These are phyloP conservation scores for Rhynchosporium agropyri DNA, from an alignment of 2,329 filamentous ascomycete genomes.

Conservation along the genomic window DNA sequence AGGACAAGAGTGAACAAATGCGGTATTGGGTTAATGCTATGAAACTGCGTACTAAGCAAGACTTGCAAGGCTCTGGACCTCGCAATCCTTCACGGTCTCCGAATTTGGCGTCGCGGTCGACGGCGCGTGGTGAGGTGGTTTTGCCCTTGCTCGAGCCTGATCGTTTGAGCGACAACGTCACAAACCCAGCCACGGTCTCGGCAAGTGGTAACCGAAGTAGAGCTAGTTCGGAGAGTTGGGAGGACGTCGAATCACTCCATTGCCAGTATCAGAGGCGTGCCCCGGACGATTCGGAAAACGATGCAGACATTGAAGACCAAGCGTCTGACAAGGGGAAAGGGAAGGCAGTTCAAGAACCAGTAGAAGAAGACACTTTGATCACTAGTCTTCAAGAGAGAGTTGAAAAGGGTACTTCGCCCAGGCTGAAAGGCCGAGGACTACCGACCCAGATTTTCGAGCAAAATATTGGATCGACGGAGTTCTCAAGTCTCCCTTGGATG, in stretches of 20 bases:
- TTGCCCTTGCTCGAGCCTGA: constrained; percentile 22
- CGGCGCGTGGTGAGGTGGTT: not conserved
- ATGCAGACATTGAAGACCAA: not conserved
- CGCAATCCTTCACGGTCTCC: not conserved
- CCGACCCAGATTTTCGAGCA: constrained; percentile 6
- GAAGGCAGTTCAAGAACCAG: constrained; percentile 21
- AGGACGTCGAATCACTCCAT: constrained; percentile 25
- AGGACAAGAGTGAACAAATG: constrained; percentile 60
- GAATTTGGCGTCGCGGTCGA: not conserved
- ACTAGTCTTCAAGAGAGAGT: constrained; percentile 7
- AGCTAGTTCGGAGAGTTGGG: constrained; percentile 36
- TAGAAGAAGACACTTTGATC: constrained; percentile 6
- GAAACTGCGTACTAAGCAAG: constrained; percentile 32
- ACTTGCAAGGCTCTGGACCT: constrained; percentile 5
- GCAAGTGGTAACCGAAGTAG: constrained; percentile 30
- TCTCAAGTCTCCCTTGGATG: constrained; percentile 14
- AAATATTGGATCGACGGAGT: constrained; percentile 4
- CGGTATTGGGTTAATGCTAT: constrained; percentile 61
- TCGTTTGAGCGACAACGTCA: constrained; percentile 3
- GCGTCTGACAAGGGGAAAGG: constrained; percentile 29
- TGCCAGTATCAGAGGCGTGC: constrained; percentile 3
- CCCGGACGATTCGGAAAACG: not conserved
- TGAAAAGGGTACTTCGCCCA: constrained; percentile 5
- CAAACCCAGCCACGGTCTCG: not conserved
- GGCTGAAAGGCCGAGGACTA: constrained; percentile 11